Evolutionary conservation across 495 filamentous ascomycete species (phyloP).

Genomic region (Aspergillus asperescens): DNA sequence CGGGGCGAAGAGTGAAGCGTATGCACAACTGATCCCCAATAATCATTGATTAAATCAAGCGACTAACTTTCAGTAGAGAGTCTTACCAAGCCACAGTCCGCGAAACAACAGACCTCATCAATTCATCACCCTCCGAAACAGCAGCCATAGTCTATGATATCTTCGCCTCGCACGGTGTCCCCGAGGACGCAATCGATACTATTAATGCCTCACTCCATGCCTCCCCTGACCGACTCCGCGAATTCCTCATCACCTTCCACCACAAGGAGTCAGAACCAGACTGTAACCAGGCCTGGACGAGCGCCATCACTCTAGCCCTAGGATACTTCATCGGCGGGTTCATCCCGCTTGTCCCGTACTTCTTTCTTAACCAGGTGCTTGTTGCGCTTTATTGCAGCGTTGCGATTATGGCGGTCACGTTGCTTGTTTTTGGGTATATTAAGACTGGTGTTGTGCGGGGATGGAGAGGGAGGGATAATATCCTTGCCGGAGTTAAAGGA

Average conservation of each 20-base stretch:
- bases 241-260: constrained; percentile 55
- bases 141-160: constrained; percentile 41
- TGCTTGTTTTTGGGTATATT: constrained; percentile 65
- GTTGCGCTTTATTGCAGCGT: constrained; percentile 64
- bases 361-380: constrained; percentile 53
- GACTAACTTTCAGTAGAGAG: constrained; percentile 29
- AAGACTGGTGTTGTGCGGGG: constrained; percentile 55
- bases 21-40: constrained; percentile 22
- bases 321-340: constrained; percentile 71
- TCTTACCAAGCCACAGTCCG: constrained; percentile 45
- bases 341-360: constrained; percentile 68
- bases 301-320: constrained; percentile 57
- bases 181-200: constrained; percentile 34
- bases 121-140: constrained; percentile 35
- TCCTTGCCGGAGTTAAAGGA: constrained; percentile 39
- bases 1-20: constrained; percentile 65
- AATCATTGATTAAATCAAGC: not conserved
- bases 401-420: constrained; percentile 58
- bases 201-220: constrained; percentile 44
- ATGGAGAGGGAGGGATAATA: constrained; percentile 34
- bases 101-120: constrained; percentile 39
- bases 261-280: constrained; percentile 47
- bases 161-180: constrained; percentile 48
- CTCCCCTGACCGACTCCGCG: constrained; percentile 43
- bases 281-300: constrained; percentile 52